Conservation (phyloP, 495 filamentous ascomycete species). For the Apiosordaria backusii region DNA sequence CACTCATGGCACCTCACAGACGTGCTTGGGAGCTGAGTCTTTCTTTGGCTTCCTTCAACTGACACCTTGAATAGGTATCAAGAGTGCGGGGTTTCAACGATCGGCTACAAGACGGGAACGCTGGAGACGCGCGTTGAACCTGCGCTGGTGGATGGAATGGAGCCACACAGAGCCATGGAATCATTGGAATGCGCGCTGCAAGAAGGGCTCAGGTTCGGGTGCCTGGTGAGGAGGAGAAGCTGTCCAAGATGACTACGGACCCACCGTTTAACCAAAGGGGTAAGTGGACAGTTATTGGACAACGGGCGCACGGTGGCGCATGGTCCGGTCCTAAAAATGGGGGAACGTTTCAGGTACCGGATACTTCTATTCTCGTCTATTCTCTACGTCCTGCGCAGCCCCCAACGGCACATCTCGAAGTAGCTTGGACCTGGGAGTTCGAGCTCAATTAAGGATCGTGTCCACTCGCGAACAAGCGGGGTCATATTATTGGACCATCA, state of each 20-base stretch:
- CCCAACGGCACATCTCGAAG: background rate
- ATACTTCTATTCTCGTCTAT: conserved; percentile 14
- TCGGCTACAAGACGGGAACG: background rate
- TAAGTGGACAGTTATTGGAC: conserved; percentile 20
- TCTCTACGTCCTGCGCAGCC: background rate
- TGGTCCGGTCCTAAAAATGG: conserved; percentile 26
- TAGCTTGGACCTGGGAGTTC: conserved; percentile 11
- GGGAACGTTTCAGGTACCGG: conserved; percentile 12
- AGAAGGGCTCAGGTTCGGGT: background rate
- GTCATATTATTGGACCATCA: background rate
- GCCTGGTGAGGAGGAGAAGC: background rate
- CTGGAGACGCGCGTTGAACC: conserved; percentile 1
- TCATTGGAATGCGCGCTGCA: background rate
- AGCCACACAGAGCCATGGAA: background rate
- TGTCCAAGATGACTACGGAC: background rate
- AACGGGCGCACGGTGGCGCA: conserved; percentile 23
- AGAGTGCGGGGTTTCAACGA: background rate
- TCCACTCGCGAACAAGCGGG: background rate
- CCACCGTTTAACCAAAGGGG: conserved; percentile 22
- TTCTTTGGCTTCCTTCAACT: background rate
- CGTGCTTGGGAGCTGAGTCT: background rate
- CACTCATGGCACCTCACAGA: background rate
- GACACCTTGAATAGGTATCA: background rate
- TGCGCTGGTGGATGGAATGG: conserved; percentile 1
- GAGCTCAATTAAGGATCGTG: background rate